Evolutionary conservation across 768 basidiomycete species (phyloP), one percentile per base, ranked within the genome.

Genomic region (Lyophyllum atratum): DNA sequence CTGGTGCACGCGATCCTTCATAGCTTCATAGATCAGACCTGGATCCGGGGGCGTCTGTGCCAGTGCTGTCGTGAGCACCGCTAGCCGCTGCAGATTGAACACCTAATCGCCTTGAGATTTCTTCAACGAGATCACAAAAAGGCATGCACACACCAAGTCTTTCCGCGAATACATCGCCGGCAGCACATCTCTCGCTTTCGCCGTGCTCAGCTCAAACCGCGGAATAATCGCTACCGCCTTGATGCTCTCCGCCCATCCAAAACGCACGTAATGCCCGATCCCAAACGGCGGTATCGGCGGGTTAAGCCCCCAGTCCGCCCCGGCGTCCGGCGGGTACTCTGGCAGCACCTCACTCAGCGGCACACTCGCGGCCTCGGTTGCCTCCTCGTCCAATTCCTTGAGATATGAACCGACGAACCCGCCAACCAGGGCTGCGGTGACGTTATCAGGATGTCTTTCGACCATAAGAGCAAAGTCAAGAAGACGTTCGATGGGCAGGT

Each of bases 391-490:
- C 46, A 98, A 82, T 71, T 97, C 96, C 58, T 90, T 84, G 51
- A 98, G 82, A 77, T 98, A 99, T 2, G 91, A 92, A 19, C 97
- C 97, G 24, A 98, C 93, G 72, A 99, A 98, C 0, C 97, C 97
- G 33, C 97, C 97, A 17, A 98, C 83, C 34, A 99, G 85, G 0
- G 95, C 96, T 2, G 97, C 97, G 0, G 97, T 97, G 68, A 99
- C 95, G 71, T 99, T 99, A 74, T 99, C 97, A 15, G 97, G 97
- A 70, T 99, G 97, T 17, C 97, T 84, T 74, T 99, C 97, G 67
- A 99, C 95, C 97, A 99, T 99, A 52, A 99, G 81, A 1, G 96
- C 95, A 68, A 92, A 96, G 75, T 99, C 97, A 59, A 98, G 85
- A 65, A 96, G 77, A 24, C 97, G 85, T 42, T 80, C 81, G 26